Evolutionary conservation across 2,329 filamentous ascomycete species (phyloP), one percentile per base, ranked within the genome.

Genomic region (Elsinoe batatas): DNA sequence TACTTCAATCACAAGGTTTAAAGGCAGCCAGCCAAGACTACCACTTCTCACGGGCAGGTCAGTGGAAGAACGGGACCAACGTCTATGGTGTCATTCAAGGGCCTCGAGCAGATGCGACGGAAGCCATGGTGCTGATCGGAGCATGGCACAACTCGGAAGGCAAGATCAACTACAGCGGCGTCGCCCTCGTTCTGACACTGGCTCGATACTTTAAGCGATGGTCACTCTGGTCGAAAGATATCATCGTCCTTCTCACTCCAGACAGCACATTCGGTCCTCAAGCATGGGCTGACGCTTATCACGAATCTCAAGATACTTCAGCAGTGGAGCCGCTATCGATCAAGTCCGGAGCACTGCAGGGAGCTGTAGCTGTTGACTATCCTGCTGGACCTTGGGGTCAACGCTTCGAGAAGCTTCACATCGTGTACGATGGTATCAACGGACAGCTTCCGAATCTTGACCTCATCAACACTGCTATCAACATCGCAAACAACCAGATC

Each of bases 201-300:
- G 88, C 89, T 26, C 82, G 93, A 61, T 98, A 98, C 72, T 97
- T 98, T 74, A 95, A 94, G 71, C 82, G 87, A 63, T 98, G 93
- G 93, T 96, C 90, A 54, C 78, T 98, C 26, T 98, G 93, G 93
- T 96, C 91, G 58, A 98, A 98, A 71, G 93, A 98, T 69, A 95
- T 98, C 62, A 91, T 98, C 57, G 83, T 98, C 63, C 73, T 98
- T 5, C 79, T 98, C 46, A 84, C 93, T 0, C 85, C 88, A 0
- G 93, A 98, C 71, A 95, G 89, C 69, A 86, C 84, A 58, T 86
- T 88, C 10, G 93, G 91, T 0, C 88, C 90, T 0, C 91, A 97
- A 68, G 93, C 93, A 20, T 98, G 93, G 93, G 88, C 96, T 7
- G 91, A 96, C 66, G 93, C 93, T 1, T 98, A 98, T 69, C 93